phyloP scores from a whole-genome alignment of 768 basidiomycete species.

The Calocybe gangraenosa region DNA sequence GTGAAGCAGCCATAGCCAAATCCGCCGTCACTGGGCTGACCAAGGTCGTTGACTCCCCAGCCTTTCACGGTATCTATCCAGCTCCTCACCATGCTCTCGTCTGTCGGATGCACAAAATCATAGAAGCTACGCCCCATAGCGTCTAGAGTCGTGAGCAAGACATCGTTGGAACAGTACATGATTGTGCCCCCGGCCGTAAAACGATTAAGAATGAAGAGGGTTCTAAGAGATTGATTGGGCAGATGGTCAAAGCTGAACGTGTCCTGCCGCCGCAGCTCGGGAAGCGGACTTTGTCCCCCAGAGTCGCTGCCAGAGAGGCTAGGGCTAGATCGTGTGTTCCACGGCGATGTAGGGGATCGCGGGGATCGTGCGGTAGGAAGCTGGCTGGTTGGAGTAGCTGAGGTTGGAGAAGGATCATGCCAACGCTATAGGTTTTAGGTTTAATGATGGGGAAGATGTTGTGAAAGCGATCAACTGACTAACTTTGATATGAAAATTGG shows the following conservation, averaged over 20 bases:
- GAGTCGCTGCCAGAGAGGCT: conserved; percentile 14
- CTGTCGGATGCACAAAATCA: conserved; percentile 64
- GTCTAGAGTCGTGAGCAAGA: conserved; percentile 53
- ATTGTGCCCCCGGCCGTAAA: conserved; percentile 66
- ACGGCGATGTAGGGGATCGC: conserved; percentile 27
- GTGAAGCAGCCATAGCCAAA: conserved; percentile 78
- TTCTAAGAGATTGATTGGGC: conserved; percentile 66
- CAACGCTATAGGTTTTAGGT: conserved; percentile 43
- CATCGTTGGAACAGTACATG: conserved; percentile 71
- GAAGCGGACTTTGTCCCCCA: conserved; percentile 15
- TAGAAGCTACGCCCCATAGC: conserved; percentile 67
- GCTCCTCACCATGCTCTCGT: conserved; percentile 61
- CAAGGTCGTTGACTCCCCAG: conserved; percentile 82
- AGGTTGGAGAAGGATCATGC: conserved; percentile 58
- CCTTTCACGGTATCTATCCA: conserved; percentile 79
- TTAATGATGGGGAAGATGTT: conserved; percentile 3
- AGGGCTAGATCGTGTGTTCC: conserved; percentile 18
- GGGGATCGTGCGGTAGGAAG: conserved; percentile 26
- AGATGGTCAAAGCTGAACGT: conserved; percentile 56
- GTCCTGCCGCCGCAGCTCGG: conserved; percentile 17
- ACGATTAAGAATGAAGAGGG: conserved; percentile 78
- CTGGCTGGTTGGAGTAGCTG: conserved; percentile 43
- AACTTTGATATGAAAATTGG: conserved; percentile 52
- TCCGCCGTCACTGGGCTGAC: conserved; percentile 79
- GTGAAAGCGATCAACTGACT: conserved; percentile 13